Conservation (phyloP, 139 green algal species). For the Closterium sp. region DNA sequence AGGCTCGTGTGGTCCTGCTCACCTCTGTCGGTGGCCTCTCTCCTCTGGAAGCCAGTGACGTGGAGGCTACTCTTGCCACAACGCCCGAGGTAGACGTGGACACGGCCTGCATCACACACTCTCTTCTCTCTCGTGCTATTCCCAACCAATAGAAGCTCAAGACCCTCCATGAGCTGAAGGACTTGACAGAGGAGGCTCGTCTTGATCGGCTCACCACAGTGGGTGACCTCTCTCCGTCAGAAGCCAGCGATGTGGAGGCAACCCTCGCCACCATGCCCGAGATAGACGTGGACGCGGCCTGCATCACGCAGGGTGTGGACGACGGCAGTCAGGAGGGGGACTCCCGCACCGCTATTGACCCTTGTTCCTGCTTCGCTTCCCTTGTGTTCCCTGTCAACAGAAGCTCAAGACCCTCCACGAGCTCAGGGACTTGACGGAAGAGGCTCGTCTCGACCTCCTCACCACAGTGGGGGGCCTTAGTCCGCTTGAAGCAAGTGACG, state of each 20-base stretch:
- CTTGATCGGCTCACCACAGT: not conserved
- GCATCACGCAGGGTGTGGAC: slow-evolving; percentile 28
- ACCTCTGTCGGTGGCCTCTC: not conserved
- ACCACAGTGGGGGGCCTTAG: not conserved
- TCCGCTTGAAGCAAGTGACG: slow-evolving; percentile 13
- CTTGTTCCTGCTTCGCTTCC: no score
- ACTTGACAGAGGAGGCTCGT: slow-evolving; percentile 12
- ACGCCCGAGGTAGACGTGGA: slow-evolving; percentile 35
- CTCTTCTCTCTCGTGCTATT: no score
- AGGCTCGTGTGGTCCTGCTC: slow-evolving; percentile 26
- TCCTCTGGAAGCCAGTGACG: slow-evolving; percentile 15
- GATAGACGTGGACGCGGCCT: slow-evolving; percentile 36
- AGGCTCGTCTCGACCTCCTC: slow-evolving; percentile 21
- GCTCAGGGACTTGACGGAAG: slow-evolving; percentile 19
- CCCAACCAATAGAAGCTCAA: slow-evolving; percentile 35
- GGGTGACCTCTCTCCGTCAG: not conserved
- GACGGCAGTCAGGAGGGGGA: slow-evolving; percentile 48
- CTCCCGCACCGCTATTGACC: slow-evolving; percentile 6
- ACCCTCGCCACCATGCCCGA: slow-evolving; percentile 17
- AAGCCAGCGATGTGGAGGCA: slow-evolving; percentile 37
- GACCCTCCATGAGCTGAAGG: slow-evolving; percentile 42
- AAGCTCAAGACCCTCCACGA: slow-evolving; percentile 41
- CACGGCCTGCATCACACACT: slow-evolving; percentile 23
- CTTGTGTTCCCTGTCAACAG: not conserved
- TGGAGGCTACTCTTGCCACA: slow-evolving; percentile 28